Evolutionary conservation across 208 protist genomes (phyloP).

Genomic region (Leishmania guyanensis): DNA sequence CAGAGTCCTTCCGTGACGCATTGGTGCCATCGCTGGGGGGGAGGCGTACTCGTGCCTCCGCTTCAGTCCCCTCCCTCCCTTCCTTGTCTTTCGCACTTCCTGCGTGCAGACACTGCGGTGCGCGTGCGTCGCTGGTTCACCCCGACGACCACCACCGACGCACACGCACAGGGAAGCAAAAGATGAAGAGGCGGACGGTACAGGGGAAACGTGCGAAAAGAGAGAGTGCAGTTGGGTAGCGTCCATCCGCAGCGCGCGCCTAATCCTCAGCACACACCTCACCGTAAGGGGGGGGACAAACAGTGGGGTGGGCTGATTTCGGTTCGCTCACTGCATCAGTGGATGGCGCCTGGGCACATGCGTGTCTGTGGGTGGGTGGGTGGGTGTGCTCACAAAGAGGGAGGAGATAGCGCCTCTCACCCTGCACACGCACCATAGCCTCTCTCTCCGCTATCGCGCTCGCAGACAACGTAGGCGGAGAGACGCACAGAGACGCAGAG

Average conservation of each 20-base stretch:
- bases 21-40: neutral
- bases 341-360: neutral
- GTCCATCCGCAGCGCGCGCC: neutral
- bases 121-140: neutral
- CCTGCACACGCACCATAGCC: neutral
- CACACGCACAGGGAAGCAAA: neutral
- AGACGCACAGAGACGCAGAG: neutral
- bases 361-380: neutral
- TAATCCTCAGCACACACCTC: conserved; percentile 9
- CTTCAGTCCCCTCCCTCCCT: neutral
- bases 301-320: neutral
- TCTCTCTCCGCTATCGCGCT: neutral
- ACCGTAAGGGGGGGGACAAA: neutral
- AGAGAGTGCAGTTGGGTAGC: neutral
- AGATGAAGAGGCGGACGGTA: neutral
- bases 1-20: neutral
- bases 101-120: neutral
- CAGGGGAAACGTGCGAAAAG: neutral
- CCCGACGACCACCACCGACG: neutral
- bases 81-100: neutral
- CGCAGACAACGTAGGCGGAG: neutral
- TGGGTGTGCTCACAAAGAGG: neutral
- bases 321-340: neutral
- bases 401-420: neutral
- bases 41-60: neutral